A percentile compares a stretch with the other conserved stretches of the same genome.
Conservation (phyloP, 495 filamentous ascomycete species). For the Podospora sp. region DNA sequence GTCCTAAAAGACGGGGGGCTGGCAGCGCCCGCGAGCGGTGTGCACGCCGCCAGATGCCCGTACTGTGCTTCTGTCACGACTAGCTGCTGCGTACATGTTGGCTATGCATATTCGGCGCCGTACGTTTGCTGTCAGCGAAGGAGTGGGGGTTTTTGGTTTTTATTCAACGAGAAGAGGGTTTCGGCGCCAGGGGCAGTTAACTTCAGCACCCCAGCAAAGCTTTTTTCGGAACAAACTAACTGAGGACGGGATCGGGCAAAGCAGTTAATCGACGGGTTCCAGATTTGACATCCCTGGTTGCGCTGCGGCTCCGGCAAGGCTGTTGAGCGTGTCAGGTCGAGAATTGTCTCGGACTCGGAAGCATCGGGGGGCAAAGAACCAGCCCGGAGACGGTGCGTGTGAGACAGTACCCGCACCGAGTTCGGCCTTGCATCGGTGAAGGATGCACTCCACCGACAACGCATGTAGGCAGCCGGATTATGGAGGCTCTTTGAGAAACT, state of each 20-base stretch:
- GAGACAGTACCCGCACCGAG: neutral
- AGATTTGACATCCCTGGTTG: neutral
- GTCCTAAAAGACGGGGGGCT: neutral
- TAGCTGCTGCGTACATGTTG: neutral
- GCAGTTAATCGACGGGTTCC: neutral
- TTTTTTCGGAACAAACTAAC: neutral
- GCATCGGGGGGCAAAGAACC: neutral
- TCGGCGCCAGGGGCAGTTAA: neutral
- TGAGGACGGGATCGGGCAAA: neutral
- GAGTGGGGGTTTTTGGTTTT: neutral
- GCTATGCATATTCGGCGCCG: neutral
- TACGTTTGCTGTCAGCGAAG: neutral
- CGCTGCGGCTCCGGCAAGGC: neutral
- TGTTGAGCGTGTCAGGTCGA: neutral
- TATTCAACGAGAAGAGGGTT: neutral
- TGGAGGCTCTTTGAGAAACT: neutral
- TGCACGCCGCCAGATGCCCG: too few species aligned
- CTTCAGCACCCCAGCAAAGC: neutral
- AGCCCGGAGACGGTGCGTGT: neutral
- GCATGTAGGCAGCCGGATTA: neutral
- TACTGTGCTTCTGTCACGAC: neutral
- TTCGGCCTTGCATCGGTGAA: neutral
- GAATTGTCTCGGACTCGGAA: neutral
- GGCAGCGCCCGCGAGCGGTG: neutral
- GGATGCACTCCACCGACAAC: neutral